phyloP scores from a whole-genome alignment of 78 protist genomes.

The Acrasis kona region DNA sequence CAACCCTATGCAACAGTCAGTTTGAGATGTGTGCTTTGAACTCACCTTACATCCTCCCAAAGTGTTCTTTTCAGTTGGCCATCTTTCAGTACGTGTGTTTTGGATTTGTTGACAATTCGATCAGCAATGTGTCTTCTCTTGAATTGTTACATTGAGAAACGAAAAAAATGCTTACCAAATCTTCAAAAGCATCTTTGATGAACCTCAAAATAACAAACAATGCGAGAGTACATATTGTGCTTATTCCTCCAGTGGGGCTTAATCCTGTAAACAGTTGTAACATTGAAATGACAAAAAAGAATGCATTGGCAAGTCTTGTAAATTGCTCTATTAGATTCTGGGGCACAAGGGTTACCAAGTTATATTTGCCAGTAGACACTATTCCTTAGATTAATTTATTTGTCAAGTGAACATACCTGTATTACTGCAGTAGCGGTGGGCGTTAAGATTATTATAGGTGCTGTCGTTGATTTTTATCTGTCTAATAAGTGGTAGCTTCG shows the following conservation, averaged over 20 bases:
- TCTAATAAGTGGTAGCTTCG: too few species aligned
- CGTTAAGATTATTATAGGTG: too few species aligned
- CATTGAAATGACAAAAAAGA: conserved; percentile 33
- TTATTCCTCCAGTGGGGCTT: conserved; percentile 9
- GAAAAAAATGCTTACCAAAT: too few species aligned
- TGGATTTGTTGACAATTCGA: conserved; percentile 9
- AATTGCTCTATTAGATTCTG: conserved; percentile 36
- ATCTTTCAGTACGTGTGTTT: neutral
- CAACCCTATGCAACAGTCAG: conserved; percentile 47
- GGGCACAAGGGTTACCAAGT: conserved; percentile 9
- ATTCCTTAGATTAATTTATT: too few species aligned
- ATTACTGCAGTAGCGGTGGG: too few species aligned
- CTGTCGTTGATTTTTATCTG: too few species aligned
- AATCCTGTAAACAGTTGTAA: conserved; percentile 21
- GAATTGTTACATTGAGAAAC: too few species aligned
- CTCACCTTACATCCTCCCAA: conserved; percentile 23
- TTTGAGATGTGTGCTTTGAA: conserved; percentile 18
- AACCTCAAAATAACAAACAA: neutral
- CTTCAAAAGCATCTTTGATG: conserved; percentile 11
- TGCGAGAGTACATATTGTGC: conserved; percentile 2
- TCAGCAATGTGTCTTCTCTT: conserved; percentile 14
- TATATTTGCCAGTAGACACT: conserved; percentile 40
- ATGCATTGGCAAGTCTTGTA: neutral
- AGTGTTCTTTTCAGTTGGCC: neutral
- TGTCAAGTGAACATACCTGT: too few species aligned